These are phyloP conservation scores for Tetradesmus obliquus DNA, from an alignment of 139 green algal species.

Conservation along the genomic window DNA sequence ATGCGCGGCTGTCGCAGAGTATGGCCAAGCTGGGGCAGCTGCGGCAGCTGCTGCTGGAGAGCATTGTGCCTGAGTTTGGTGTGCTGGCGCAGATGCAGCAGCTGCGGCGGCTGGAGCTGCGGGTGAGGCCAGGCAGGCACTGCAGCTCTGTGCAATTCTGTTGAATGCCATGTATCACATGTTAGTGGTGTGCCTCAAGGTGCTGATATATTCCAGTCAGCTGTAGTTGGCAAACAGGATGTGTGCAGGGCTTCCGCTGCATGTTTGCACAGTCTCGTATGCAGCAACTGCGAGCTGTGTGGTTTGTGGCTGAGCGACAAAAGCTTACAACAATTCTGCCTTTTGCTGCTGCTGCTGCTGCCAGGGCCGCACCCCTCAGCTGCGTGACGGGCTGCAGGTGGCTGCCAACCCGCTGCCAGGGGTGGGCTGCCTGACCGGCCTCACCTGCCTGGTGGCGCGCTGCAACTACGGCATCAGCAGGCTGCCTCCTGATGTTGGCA, in stretches of 20 bases:
- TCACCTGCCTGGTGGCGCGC: conserved; percentile 30
- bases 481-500: conserved; percentile 24
- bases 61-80: not conserved
- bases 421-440: not conserved
- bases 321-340: not conserved
- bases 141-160: too few relatives aligned
- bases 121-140: not conserved
- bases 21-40: not conserved
- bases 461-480: conserved; percentile 53
- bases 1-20: not conserved
- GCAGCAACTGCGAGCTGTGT: not conserved
- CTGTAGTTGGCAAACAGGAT: not conserved
- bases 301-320: not conserved
- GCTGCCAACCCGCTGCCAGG: conserved; percentile 41
- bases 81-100: not conserved
- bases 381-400: not conserved
- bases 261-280: not conserved
- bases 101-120: conserved; percentile 23
- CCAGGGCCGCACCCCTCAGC: conserved; percentile 33
- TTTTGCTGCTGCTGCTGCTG: not conserved
- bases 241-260: not conserved
- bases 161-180: too few relatives aligned
- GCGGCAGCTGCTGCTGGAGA: conserved; percentile 24
- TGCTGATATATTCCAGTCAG: too few relatives aligned
- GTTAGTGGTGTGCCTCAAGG: too few relatives aligned